A percentile compares a stretch with the other conserved stretches of the same genome.
phyloP scores from a whole-genome alignment of 148 eudicot species.

The Vaccinium corymbosum region DNA sequence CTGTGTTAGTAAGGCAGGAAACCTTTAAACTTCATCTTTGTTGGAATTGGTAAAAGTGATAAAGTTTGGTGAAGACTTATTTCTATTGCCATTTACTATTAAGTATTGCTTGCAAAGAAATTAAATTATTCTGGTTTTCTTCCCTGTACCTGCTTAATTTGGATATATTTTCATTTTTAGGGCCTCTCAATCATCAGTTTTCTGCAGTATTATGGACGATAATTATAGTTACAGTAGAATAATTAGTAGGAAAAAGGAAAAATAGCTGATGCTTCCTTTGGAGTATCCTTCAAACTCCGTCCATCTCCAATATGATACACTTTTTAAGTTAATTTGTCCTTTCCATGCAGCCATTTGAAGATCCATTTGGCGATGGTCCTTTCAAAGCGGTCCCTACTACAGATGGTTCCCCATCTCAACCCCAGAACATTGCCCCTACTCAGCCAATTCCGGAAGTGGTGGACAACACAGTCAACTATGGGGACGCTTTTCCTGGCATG shows the following conservation, averaged over 20 bases:
- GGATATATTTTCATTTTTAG: neutral
- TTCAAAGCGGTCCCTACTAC: constrained; percentile 66
- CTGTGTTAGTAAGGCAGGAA: neutral
- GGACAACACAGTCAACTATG: constrained; percentile 22
- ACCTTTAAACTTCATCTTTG: neutral
- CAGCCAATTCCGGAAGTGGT: constrained; percentile 33
- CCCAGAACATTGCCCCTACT: constrained; percentile 34
- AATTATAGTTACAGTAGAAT: neutral
- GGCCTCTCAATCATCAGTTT: neutral
- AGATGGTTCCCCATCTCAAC: constrained; percentile 38
- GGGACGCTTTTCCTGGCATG: constrained; percentile 33
- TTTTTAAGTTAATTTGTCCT: neutral
- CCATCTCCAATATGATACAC: neutral
- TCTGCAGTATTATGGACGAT: neutral
- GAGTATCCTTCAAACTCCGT: neutral
- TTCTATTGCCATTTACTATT: neutral
- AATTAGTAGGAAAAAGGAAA: neutral
- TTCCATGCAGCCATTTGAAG: constrained; percentile 70
- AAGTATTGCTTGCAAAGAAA: neutral
- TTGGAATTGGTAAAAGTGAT: neutral
- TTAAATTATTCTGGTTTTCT: neutral
- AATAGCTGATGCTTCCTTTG: neutral
- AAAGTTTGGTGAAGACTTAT: neutral
- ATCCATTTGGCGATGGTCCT: constrained; percentile 94
- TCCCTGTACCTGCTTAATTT: neutral